phyloP scores from a whole-genome alignment of 768 basidiomycete species.

The Boletus huronensis region DNA sequence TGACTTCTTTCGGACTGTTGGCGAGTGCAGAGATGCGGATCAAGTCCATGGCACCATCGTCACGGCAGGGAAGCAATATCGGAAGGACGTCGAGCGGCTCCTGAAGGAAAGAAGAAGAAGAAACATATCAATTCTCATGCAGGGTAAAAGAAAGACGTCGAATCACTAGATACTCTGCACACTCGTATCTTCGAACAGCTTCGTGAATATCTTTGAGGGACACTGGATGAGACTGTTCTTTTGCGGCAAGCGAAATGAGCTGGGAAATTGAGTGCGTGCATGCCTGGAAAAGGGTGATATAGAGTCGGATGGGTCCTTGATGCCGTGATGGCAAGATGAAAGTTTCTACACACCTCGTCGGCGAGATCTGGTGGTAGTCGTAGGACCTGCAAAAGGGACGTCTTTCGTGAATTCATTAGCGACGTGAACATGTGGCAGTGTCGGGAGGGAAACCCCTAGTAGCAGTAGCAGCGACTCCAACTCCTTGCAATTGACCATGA shows the following conservation, averaged over 20 bases:
- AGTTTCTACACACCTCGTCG: conserved; percentile 19
- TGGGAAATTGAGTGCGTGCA: conserved; percentile 14
- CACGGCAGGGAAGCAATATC: conserved; percentile 30
- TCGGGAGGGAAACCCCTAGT: too few relatives aligned
- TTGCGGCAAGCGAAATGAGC: conserved; percentile 18
- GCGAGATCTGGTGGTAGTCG: conserved; percentile 19
- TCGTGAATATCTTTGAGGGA: conserved; percentile 20
- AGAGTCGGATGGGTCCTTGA: not conserved
- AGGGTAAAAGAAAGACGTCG: not conserved
- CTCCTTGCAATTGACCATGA: conserved; percentile 11
- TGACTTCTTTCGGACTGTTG: conserved; percentile 39
- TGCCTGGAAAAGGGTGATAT: too few relatives aligned
- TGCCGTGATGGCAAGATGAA: not conserved
- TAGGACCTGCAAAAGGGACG: conserved; percentile 17
- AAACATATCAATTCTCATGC: not conserved
- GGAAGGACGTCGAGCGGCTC: conserved; percentile 41
- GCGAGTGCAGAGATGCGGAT: conserved; percentile 30
- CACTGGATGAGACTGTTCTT: not conserved
- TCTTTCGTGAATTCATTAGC: conserved; percentile 6
- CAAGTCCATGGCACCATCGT: conserved; percentile 31
- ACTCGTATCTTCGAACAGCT: conserved; percentile 13
- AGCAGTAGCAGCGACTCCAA: too few relatives aligned
- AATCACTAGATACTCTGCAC: conserved; percentile 19
- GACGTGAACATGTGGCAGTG: not conserved
- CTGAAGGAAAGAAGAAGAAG: conserved; percentile 18